These are phyloP conservation scores for Alternaria sp. DNA, from an alignment of 2,329 filamentous ascomycete genomes.

Conservation along the genomic window DNA sequence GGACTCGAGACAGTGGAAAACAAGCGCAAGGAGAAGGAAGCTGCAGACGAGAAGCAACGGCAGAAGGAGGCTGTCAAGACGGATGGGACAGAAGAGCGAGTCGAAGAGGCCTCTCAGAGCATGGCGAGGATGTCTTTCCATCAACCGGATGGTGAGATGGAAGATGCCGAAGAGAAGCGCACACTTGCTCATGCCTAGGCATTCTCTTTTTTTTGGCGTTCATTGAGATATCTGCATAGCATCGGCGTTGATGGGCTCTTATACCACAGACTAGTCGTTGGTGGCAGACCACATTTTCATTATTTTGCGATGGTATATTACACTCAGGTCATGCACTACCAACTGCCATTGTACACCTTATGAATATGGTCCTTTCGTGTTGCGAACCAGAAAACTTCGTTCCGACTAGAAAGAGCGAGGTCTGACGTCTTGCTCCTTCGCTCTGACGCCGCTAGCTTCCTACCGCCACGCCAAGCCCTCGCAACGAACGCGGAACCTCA, in stretches of 20 bases:
- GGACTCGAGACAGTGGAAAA: slow-evolving; percentile 47
- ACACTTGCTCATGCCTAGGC: slow-evolving; percentile 27
- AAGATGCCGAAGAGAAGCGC: slow-evolving; percentile 19
- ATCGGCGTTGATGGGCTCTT: slow-evolving; percentile 24
- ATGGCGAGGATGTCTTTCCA: slow-evolving; percentile 33
- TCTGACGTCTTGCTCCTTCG: slow-evolving; percentile 20
- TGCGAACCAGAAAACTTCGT: background rate
- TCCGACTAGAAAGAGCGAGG: background rate
- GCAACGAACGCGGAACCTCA: slow-evolving; percentile 18
- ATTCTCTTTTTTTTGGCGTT: background rate
- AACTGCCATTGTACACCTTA: background rate
- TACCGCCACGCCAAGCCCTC: slow-evolving; percentile 23
- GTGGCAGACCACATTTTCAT: background rate
- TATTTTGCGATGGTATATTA: background rate
- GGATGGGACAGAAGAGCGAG: slow-evolving; percentile 19
- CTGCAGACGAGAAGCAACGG: slow-evolving; percentile 60
- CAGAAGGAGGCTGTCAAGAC: slow-evolving; percentile 34
- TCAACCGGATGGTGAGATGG: slow-evolving; percentile 34
- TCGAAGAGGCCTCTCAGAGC: slow-evolving; percentile 31
- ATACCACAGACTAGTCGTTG: slow-evolving; percentile 3
- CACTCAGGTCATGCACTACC: background rate
- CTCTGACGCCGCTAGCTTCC: slow-evolving; percentile 16
- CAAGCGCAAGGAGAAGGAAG: slow-evolving; percentile 49
- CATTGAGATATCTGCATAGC: slow-evolving; percentile 28
- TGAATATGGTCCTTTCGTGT: background rate